Evolutionary conservation across 1,139 yeast species (phyloP).

Genomic region (Suhomyces ambrosiae): DNA sequence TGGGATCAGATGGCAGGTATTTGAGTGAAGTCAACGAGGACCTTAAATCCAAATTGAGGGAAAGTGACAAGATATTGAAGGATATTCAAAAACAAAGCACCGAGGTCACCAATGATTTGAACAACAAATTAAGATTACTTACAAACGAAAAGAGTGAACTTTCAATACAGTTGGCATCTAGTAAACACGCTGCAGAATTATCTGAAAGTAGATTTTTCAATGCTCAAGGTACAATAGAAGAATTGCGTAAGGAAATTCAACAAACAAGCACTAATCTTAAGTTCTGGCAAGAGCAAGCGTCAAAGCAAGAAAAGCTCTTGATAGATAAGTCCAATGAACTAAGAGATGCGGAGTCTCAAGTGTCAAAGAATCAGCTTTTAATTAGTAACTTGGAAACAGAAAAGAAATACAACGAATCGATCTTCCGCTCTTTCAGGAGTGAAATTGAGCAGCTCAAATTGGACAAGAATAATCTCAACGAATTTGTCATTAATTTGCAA

Average conservation of each 20-base stretch:
- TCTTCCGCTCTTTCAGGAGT: constrained; percentile 53
- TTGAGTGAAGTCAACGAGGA: constrained; percentile 33
- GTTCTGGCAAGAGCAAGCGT: constrained; percentile 54
- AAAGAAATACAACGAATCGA: constrained; percentile 48
- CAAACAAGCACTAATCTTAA: constrained; percentile 23
- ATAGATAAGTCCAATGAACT: constrained; percentile 60
- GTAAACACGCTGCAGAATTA: constrained; percentile 37
- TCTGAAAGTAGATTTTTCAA: constrained; percentile 37
- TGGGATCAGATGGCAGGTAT: constrained; percentile 18
- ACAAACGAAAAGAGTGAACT: constrained; percentile 35
- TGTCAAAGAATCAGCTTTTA: constrained; percentile 49
- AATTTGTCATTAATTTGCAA: constrained; percentile 64
- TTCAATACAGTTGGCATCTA: constrained; percentile 30
- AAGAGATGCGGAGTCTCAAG: constrained; percentile 55
- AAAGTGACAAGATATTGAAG: constrained; percentile 31
- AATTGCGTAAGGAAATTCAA: constrained; percentile 28
- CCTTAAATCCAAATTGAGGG: constrained; percentile 30
- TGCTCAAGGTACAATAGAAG: constrained; percentile 29
- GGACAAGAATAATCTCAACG: constrained; percentile 63
- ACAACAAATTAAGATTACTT: constrained; percentile 29
- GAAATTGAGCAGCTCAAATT: constrained; percentile 57
- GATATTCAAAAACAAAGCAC: constrained; percentile 34
- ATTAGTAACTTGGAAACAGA: constrained; percentile 58
- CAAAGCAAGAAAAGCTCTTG: constrained; percentile 57
- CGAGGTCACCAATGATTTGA: constrained; percentile 27